These are phyloP conservation scores for Colletotrichum ledebouriae DNA, from an alignment of 2,329 filamentous ascomycete genomes.

Conservation along the genomic window DNA sequence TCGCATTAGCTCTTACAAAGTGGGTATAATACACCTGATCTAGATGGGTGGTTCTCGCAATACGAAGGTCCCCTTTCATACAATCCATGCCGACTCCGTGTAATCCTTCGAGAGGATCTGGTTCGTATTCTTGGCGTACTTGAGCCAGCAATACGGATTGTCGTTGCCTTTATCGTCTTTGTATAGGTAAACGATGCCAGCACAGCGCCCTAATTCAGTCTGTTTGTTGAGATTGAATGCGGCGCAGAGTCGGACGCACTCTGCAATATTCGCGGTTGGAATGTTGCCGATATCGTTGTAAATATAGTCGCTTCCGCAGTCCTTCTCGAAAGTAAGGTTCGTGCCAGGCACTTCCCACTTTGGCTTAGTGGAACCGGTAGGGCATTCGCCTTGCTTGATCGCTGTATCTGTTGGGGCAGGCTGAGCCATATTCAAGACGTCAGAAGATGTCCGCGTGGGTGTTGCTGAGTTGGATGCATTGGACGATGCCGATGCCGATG, in stretches of 20 bases:
- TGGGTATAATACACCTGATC: constrained; percentile 18
- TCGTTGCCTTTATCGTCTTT: constrained; percentile 28
- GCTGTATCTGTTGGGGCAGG: constrained; percentile 33
- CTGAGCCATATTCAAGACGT: constrained; percentile 29
- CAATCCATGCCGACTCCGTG: constrained; percentile 35
- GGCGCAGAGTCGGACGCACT: constrained; percentile 36
- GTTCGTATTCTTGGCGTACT: constrained; percentile 36
- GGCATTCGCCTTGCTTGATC: constrained; percentile 29
- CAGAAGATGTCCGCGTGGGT: constrained; percentile 1
- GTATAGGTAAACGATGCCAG: constrained; percentile 31
- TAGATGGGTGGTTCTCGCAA: background rate
- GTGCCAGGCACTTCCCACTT: constrained; percentile 34
- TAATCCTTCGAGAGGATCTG: constrained; percentile 27
- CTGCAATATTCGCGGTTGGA: constrained; percentile 34
- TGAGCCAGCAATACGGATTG: constrained; percentile 34
- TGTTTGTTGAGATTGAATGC: constrained; percentile 34
- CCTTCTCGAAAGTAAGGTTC: constrained; percentile 38
- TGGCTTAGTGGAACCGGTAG: constrained; percentile 6
- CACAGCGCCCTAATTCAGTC: constrained; percentile 30
- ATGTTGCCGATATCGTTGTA: constrained; percentile 37
- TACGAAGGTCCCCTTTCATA: background rate
- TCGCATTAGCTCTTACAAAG: background rate
- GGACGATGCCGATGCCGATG: background rate
- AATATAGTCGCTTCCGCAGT: constrained; percentile 35
- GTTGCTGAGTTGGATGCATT: constrained; percentile 7